A percentile compares a stretch with the other conserved stretches of the same genome.
Evolutionary conservation across 768 basidiomycete genomes (phyloP).

Genomic region (Mycena galopus): DNA sequence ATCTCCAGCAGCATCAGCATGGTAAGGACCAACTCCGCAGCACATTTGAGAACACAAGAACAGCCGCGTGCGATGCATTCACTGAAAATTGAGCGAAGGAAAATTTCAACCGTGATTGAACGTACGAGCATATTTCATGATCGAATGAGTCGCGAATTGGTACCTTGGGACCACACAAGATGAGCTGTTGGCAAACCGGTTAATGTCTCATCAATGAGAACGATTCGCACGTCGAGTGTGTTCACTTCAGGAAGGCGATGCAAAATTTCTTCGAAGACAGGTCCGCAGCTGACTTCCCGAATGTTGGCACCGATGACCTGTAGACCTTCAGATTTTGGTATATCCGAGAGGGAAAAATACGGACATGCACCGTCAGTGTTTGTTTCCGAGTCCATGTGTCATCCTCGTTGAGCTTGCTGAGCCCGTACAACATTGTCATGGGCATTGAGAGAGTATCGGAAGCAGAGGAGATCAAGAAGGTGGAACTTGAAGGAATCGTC

Average conservation of each 20-base stretch:
- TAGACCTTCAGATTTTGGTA: neutral
- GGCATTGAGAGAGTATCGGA: neutral
- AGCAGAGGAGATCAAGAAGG: neutral
- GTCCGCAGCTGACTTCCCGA: neutral
- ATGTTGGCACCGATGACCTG: conserved; percentile 2
- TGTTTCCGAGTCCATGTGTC: conserved; percentile 4
- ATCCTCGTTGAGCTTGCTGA: neutral
- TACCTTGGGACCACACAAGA: conserved; percentile 9
- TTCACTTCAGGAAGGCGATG: conserved; percentile 13
- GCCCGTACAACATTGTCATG: conserved; percentile 2
- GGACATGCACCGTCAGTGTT: neutral
- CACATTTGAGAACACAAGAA: conserved; percentile 17
- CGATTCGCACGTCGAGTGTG: conserved; percentile 6
- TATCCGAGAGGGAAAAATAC: neutral
- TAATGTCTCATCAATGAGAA: conserved; percentile 4
- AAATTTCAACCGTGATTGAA: neutral
- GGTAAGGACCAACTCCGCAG: conserved; percentile 8
- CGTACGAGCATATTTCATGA: conserved; percentile 22
- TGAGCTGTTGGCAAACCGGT: conserved; percentile 11
- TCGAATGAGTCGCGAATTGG: conserved; percentile 1
- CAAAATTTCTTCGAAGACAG: conserved; percentile 9
- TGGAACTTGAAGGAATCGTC: neutral
- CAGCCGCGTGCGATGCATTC: conserved; percentile 15
- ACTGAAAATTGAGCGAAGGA: conserved; percentile 5
- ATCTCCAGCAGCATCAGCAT: neutral